Conservation (phyloP, 345 rosid genomes). For the Populus ilicifolia region DNA sequence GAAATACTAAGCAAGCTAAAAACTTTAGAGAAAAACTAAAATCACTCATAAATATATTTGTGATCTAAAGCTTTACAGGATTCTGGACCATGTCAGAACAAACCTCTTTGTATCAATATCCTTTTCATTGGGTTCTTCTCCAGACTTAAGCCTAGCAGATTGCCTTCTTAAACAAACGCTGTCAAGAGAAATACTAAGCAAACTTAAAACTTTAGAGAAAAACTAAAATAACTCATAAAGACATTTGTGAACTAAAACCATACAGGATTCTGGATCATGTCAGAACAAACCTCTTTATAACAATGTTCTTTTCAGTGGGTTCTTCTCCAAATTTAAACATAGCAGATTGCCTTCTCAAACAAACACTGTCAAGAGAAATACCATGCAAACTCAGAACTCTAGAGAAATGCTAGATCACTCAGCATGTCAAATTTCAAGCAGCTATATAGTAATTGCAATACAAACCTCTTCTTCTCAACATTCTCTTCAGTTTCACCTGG, state of each 20-base stretch:
- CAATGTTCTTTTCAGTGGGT: slow-evolving; percentile 7
- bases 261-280: background rate
- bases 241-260: background rate
- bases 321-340: slow-evolving; percentile 18
- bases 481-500: slow-evolving; percentile 26
- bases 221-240: too few relatives aligned
- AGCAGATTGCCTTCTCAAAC: slow-evolving; percentile 18
- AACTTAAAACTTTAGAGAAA: background rate
- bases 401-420: background rate
- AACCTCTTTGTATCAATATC: slow-evolving; percentile 12
- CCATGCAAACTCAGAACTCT: background rate
- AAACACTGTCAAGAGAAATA: background rate
- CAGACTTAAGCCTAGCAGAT: slow-evolving; percentile 28
- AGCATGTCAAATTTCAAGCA: slow-evolving; percentile 8
- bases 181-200: background rate
- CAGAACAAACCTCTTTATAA: slow-evolving; percentile 9
- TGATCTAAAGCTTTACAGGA: background rate
- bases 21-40: background rate
- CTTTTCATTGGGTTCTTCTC: slow-evolving; percentile 14
- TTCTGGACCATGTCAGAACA: background rate
- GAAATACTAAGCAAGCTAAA: background rate
- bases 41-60: background rate
- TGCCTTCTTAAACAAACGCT: slow-evolving; percentile 30
- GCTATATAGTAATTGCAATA: background rate
- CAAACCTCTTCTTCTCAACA: slow-evolving; percentile 39